phyloP scores from a whole-genome alignment of 1,284 basidiomycete species.

The Ustilago trichophora region DNA sequence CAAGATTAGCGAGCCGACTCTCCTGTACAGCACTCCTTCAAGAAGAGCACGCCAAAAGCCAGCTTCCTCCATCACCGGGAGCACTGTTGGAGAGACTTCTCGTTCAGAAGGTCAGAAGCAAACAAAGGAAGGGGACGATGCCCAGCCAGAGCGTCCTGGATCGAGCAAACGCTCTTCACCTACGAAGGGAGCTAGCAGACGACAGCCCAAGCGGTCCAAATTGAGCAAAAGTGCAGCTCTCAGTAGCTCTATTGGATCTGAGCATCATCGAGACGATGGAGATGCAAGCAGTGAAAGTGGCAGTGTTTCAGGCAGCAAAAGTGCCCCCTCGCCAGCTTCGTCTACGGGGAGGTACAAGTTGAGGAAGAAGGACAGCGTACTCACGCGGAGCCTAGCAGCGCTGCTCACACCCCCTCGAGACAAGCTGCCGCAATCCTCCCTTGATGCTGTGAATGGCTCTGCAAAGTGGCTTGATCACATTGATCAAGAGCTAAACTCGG shows the following conservation, averaged over 20 bases:
- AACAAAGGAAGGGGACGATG: not conserved
- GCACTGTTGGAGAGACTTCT: not conserved
- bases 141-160: not conserved
- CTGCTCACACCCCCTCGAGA: conserved; percentile 9
- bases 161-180: not conserved
- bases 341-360: conserved; percentile 21
- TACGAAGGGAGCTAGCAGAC: not conserved
- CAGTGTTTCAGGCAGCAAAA: not conserved
- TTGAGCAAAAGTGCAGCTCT: not conserved
- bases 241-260: no score
- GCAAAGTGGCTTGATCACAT: conserved; percentile 2
- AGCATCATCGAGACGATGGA: not conserved
- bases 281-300: conserved; percentile 3
- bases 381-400: conserved; percentile 5
- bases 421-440: not conserved
- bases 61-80: not conserved
- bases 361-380: conserved; percentile 19
- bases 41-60: not conserved
- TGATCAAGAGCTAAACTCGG: not conserved
- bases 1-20: not conserved
- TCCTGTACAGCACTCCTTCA: not conserved
- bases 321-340: conserved; percentile 14
- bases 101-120: not conserved
- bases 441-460: not conserved
- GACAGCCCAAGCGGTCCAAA: not conserved